Evolutionary conservation across 805 yeast genomes (phyloP).

Genomic region (Ogataea trehalophila): DNA sequence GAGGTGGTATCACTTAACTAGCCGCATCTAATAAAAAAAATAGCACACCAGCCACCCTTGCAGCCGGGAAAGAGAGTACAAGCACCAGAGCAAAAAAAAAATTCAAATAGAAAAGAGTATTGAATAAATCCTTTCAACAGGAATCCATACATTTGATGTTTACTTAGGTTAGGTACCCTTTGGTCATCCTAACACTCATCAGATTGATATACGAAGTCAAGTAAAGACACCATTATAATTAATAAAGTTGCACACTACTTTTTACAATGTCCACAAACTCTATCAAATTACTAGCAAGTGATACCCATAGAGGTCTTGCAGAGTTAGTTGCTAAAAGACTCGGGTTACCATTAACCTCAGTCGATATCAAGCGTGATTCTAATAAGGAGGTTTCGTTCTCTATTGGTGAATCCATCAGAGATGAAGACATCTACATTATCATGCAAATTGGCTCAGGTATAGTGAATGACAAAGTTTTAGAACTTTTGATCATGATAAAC

Average conservation of each 20-base stretch:
- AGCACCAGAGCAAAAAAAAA: too few species aligned
- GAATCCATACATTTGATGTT: too few species aligned
- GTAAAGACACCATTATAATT: too few species aligned
- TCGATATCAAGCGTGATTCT: constrained; percentile 59
- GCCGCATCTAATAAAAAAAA: too few species aligned
- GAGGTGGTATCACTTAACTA: too few species aligned
- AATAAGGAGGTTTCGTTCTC: constrained; percentile 73
- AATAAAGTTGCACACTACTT: background rate
- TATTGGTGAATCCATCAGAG: constrained; percentile 79
- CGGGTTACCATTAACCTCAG: constrained; percentile 57
- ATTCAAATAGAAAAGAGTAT: too few species aligned
- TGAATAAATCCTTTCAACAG: too few species aligned
- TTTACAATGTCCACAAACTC: constrained; percentile 64
- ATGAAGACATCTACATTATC: constrained; percentile 75
- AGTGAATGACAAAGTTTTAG: constrained; percentile 71
- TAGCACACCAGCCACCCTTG: too few species aligned
- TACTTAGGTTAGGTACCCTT: too few species aligned
- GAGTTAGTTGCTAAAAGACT: constrained; percentile 61
- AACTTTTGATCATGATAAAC: constrained; percentile 70
- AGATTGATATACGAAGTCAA: background rate
- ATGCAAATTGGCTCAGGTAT: constrained; percentile 78
- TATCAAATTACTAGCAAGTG: constrained; percentile 63
- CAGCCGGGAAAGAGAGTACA: too few species aligned
- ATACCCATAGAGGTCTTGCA: constrained; percentile 63
- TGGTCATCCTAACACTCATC: background rate